A percentile compares a stretch with the other conserved stretches of the same genome.
phyloP scores from a whole-genome alignment of 1,284 basidiomycete species.

The Ganoderma leucocontextum region DNA sequence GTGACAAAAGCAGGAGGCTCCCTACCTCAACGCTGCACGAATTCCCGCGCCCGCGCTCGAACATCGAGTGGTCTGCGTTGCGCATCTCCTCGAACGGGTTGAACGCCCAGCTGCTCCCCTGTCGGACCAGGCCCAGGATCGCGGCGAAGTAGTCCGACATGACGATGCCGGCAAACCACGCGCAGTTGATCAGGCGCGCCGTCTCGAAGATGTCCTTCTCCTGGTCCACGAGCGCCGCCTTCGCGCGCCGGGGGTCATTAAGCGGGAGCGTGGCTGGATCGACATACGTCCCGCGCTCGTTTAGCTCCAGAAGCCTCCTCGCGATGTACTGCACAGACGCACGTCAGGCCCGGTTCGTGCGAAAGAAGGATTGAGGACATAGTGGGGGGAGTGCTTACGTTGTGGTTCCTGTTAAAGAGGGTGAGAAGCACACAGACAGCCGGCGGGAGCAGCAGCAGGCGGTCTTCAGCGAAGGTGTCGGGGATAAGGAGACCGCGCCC shows the following conservation, averaged over 20 bases:
- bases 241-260: slow-evolving; percentile 42
- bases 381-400: slow-evolving; percentile 55
- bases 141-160: slow-evolving; percentile 82
- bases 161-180: slow-evolving; percentile 77
- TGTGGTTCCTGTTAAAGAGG: slow-evolving; percentile 87
- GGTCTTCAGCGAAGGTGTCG: slow-evolving; percentile 81
- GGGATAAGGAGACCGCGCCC: slow-evolving; percentile 73
- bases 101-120: slow-evolving; percentile 77
- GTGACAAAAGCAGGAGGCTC: not conserved
- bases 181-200: slow-evolving; percentile 78
- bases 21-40: slow-evolving; percentile 78
- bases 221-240: slow-evolving; percentile 56
- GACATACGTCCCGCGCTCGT: slow-evolving; percentile 69
- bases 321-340: slow-evolving; percentile 73
- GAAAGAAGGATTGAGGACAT: not conserved
- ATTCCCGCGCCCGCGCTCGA: slow-evolving; percentile 81
- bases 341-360: not conserved
- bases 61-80: slow-evolving; percentile 62
- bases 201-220: slow-evolving; percentile 88
- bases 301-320: slow-evolving; percentile 78
- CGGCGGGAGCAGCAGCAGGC: slow-evolving; percentile 84
- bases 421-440: slow-evolving; percentile 77
- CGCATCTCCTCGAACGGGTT: slow-evolving; percentile 79
- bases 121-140: slow-evolving; percentile 76
- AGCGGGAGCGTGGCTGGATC: slow-evolving; percentile 55